Evolutionary conservation across 2,329 filamentous ascomycete genomes (phyloP).

Genomic region (Thelonectria olida): DNA sequence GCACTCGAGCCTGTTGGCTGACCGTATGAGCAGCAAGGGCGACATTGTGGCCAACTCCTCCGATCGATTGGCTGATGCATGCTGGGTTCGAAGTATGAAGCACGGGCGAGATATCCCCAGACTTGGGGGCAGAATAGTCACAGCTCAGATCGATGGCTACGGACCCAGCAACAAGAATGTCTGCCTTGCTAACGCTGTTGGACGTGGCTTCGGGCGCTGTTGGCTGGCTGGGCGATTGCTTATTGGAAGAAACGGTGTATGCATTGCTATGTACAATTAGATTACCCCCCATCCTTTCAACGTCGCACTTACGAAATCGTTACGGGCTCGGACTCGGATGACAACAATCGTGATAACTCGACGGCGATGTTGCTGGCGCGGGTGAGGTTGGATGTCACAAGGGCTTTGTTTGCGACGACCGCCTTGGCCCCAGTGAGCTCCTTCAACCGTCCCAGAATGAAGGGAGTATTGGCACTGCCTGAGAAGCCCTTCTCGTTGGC

Average conservation of each 20-base stretch:
- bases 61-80: constrained; percentile 81
- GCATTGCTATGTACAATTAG: constrained; percentile 49
- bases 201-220: constrained; percentile 22
- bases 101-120: constrained; percentile 52
- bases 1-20: constrained; percentile 68
- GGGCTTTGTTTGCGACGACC: constrained; percentile 76
- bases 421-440: constrained; percentile 78
- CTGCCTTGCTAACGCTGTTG: constrained; percentile 49
- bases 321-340: constrained; percentile 39
- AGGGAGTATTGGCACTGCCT: constrained; percentile 86
- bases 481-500: constrained; percentile 71
- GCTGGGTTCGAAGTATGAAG: constrained; percentile 88
- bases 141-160: constrained; percentile 89
- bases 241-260: constrained; percentile 28
- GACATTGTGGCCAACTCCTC: constrained; percentile 93
- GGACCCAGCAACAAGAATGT: constrained; percentile 90
- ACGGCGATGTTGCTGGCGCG: constrained; percentile 64
- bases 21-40: constrained; percentile 81
- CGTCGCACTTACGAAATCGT: constrained; percentile 50
- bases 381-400: constrained; percentile 63
- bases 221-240: constrained; percentile 18
- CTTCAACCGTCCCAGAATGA: constrained; percentile 80
- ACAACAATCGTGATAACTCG: constrained; percentile 59
- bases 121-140: constrained; percentile 64
- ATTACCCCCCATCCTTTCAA: constrained; percentile 38